Evolutionary conservation across 768 basidiomycete species (phyloP).

Genomic region (Amanita fuliginea): DNA sequence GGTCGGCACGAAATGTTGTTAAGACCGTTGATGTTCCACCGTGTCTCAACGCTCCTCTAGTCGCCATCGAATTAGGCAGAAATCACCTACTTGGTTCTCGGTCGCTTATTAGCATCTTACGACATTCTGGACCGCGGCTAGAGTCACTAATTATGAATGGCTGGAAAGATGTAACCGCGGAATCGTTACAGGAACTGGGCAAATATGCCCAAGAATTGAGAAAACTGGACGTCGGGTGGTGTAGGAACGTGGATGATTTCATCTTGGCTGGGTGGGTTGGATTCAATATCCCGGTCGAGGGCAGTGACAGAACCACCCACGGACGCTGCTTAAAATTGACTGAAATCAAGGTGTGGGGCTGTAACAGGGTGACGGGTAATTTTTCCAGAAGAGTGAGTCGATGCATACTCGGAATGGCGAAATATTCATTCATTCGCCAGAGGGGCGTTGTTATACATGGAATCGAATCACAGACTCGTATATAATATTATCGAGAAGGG

Average conservation of each 20-base stretch:
- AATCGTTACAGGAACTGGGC: conserved; percentile 25
- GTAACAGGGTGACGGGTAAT: conserved; percentile 31
- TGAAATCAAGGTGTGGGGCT: conserved; percentile 46
- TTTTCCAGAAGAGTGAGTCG: conserved; percentile 29
- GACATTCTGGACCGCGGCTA: conserved; percentile 53
- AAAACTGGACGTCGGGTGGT: conserved; percentile 77
- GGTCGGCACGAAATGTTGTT: conserved; percentile 4
- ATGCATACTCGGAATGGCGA: not conserved
- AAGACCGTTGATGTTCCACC: not conserved
- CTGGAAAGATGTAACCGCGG: conserved; percentile 51
- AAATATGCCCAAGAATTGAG: conserved; percentile 29
- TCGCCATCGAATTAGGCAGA: conserved; percentile 48
- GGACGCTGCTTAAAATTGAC: conserved; percentile 26
- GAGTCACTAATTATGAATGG: conserved; percentile 64
- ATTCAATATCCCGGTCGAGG: conserved; percentile 13
- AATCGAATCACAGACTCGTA: conserved; percentile 16
- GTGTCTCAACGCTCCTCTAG: conserved; percentile 32
- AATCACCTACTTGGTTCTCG: conserved; percentile 40
- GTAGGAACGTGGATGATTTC: conserved; percentile 75
- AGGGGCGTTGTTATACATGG: conserved; percentile 20
- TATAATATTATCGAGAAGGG: not conserved
- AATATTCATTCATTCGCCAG: conserved; percentile 10
- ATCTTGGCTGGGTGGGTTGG: conserved; percentile 60
- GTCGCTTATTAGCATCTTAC: conserved; percentile 52
- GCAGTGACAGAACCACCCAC: conserved; percentile 10